phyloP scores from a whole-genome alignment of 2,329 filamentous ascomycete species.

The Huntiella decipiens region DNA sequence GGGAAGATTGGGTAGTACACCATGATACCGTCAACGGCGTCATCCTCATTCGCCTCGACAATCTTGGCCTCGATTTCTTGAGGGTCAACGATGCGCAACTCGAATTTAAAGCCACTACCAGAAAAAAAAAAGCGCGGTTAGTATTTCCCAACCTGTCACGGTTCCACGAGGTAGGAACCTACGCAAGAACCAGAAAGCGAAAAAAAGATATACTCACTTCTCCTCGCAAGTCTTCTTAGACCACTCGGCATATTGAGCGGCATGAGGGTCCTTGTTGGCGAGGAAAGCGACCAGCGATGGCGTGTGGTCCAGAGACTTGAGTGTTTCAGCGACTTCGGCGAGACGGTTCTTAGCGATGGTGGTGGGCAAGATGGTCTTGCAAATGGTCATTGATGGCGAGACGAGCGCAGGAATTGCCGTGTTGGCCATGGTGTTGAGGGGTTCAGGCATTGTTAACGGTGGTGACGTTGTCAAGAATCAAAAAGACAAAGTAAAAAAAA shows the following conservation, averaged over 20 bases:
- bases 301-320: slow-evolving; percentile 50
- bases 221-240: slow-evolving; percentile 91
- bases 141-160: neutral
- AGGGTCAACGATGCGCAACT: slow-evolving; percentile 65
- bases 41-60: slow-evolving; percentile 64
- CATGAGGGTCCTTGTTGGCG: slow-evolving; percentile 78
- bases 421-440: neutral
- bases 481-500: slow-evolving; percentile 2
- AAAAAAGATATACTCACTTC: slow-evolving; percentile 38
- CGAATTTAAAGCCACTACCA: slow-evolving; percentile 68
- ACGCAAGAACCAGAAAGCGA: neutral
- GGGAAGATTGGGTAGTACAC: slow-evolving; percentile 96
- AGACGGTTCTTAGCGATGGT: slow-evolving; percentile 71
- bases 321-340: slow-evolving; percentile 55
- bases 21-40: slow-evolving; percentile 68
- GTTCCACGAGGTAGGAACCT: neutral
- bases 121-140: neutral
- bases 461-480: neutral
- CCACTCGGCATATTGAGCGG: slow-evolving; percentile 89
- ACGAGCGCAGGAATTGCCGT: neutral
- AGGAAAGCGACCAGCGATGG: slow-evolving; percentile 81
- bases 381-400: slow-evolving; percentile 24
- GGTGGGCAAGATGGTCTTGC: slow-evolving; percentile 83
- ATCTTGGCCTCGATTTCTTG: slow-evolving; percentile 82
- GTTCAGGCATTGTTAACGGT: slow-evolving; percentile 5